Conservation (phyloP, 1,284 basidiomycete genomes). For the Fistulinella staudtii region DNA sequence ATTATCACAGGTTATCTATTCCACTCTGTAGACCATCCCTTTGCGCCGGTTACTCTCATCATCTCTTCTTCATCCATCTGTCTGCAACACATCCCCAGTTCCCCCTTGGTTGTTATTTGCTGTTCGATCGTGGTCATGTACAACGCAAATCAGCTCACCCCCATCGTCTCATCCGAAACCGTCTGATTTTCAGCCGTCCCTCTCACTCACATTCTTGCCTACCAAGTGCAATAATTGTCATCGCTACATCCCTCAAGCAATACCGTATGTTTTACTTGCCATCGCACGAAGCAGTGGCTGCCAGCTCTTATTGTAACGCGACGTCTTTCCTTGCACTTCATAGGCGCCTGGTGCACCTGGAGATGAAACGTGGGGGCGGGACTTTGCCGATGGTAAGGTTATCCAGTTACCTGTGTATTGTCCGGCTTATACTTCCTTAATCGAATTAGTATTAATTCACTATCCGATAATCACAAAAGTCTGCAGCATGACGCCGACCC, state of each 20-base stretch:
- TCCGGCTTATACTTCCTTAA: conserved; percentile 3
- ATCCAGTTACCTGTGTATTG: neutral
- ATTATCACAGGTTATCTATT: conserved; percentile 36
- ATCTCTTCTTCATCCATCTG: conserved; percentile 23
- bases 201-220: conserved; percentile 20
- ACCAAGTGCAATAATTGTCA: conserved; percentile 32
- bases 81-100: conserved; percentile 21
- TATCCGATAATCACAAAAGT: neutral
- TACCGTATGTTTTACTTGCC: conserved; percentile 30
- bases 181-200: conserved; percentile 27
- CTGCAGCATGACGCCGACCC: neutral
- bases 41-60: conserved; percentile 22
- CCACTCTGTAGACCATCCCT: conserved; percentile 33
- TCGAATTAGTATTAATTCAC: conserved; percentile 1
- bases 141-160: conserved; percentile 32
- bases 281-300: conserved; percentile 15
- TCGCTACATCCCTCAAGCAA: conserved; percentile 27
- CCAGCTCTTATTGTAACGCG: conserved; percentile 21
- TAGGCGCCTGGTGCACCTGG: conserved; percentile 13
- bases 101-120: conserved; percentile 36
- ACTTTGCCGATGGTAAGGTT: too few relatives aligned
- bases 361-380: neutral
- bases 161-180: conserved; percentile 25
- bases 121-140: conserved; percentile 38
- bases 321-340: conserved; percentile 10